These are phyloP conservation scores for Suillus sp. DNA, from an alignment of 768 basidiomycete genomes.

Conservation along the genomic window DNA sequence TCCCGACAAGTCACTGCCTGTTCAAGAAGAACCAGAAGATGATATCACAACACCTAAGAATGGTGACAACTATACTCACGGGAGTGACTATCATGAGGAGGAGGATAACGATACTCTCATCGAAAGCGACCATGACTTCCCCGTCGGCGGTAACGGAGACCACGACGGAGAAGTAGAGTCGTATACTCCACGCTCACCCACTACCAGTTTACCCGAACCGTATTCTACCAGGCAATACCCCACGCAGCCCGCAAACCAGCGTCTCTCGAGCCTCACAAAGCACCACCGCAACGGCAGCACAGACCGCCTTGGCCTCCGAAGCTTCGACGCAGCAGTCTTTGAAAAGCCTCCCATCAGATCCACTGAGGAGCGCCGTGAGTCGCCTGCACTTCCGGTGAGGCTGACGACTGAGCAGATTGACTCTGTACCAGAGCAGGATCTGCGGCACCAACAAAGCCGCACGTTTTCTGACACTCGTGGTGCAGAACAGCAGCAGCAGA, in stretches of 20 bases:
- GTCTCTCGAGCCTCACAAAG: slow-evolving; percentile 42
- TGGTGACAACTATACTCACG: slow-evolving; percentile 43
- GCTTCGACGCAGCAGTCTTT: slow-evolving; percentile 59
- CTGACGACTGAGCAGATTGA: slow-evolving; percentile 21
- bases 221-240: slow-evolving; percentile 35
- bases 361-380: slow-evolving; percentile 34
- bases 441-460: slow-evolving; percentile 25
- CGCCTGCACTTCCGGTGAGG: slow-evolving; percentile 15
- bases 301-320: slow-evolving; percentile 62
- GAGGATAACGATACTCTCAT: slow-evolving; percentile 49
- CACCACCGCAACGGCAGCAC: slow-evolving; percentile 59
- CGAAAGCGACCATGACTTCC: slow-evolving; percentile 40
- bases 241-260: slow-evolving; percentile 31
- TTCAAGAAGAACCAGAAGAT: slow-evolving; percentile 78
- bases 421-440: slow-evolving; percentile 20
- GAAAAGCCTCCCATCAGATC: slow-evolving; percentile 39
- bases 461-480: slow-evolving; percentile 23
- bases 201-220: slow-evolving; percentile 56
- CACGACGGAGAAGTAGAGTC: slow-evolving; percentile 53
- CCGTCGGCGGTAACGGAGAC: slow-evolving; percentile 38
- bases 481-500: slow-evolving; percentile 23
- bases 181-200: slow-evolving; percentile 71
- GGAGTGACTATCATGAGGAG: slow-evolving; percentile 45
- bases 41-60: slow-evolving; percentile 47
- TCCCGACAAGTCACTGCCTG: slow-evolving; percentile 72